Conservation (phyloP, 371 early-diverging fungal genomes). For the Synchytrium microbalum region DNA sequence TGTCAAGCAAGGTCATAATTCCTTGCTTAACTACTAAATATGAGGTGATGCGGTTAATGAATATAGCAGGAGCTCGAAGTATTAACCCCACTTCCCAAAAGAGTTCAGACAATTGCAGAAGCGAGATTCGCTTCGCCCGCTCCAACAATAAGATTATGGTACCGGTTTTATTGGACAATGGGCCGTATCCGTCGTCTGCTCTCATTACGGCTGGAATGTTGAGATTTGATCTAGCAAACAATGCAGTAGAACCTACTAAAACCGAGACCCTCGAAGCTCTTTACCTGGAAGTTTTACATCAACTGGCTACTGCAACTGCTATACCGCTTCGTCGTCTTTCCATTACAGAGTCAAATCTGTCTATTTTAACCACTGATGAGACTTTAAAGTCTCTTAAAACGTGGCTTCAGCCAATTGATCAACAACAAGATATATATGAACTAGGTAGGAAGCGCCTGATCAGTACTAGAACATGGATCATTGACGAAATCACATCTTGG, state of each 20-base stretch:
- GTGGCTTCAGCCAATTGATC: neutral
- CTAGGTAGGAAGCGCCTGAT: neutral
- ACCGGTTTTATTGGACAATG: constrained; percentile 15
- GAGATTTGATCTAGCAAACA: neutral
- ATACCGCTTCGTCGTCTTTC: neutral
- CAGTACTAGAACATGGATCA: constrained; percentile 15
- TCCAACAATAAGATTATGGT: constrained; percentile 12
- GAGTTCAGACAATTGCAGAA: constrained; percentile 17
- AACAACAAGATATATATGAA: neutral
- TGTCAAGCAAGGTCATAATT: constrained; percentile 16
- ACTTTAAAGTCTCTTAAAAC: neutral
- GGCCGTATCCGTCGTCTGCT: constrained; percentile 17
- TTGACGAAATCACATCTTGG: constrained; percentile 10
- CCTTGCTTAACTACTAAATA: constrained; percentile 22
- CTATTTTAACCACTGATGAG: neutral
- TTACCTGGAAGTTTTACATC: neutral
- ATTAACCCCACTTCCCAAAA: too few species aligned
- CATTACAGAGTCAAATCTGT: neutral
- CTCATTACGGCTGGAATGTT: constrained; percentile 11
- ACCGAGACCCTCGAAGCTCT: neutral
- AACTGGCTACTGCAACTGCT: neutral
- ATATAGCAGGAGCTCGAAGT: too few species aligned
- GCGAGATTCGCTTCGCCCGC: constrained; percentile 21
- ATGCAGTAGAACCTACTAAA: neutral
- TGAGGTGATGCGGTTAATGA: constrained; percentile 14